Percentiles rank a stretch among this genome's conserved stretches.
Conservation (phyloP, 331 rosid genomes). For the Quercus tomentella region DNA sequence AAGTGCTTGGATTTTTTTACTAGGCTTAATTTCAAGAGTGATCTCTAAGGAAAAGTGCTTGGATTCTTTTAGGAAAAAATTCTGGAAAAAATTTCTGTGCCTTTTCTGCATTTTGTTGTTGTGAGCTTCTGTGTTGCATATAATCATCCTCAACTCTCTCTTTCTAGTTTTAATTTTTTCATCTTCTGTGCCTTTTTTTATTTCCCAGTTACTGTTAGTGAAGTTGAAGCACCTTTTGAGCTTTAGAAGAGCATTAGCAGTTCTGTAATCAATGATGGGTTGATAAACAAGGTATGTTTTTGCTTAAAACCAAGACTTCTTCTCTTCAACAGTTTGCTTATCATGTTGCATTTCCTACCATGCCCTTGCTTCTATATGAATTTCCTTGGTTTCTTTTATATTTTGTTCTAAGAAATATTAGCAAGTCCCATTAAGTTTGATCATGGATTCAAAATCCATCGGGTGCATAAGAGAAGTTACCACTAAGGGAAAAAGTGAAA, state of each 20-base stretch:
- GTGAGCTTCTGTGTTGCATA: no score
- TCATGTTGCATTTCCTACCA: neutral
- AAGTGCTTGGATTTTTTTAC: conserved; percentile 11
- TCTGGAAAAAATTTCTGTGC: no score
- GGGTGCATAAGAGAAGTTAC: no score
- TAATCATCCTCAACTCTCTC: no score
- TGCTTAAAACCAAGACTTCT: no score
- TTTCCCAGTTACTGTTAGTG: conserved; percentile 43
- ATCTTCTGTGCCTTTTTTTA: no score
- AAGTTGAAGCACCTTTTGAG: conserved; percentile 92
- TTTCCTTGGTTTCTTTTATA: neutral
- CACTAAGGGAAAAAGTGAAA: no score
- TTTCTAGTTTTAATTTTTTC: no score
- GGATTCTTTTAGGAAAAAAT: no score
- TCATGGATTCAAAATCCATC: no score
- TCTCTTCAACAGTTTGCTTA: neutral
- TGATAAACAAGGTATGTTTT: conserved; percentile 62
- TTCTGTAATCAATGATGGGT: conserved; percentile 77
- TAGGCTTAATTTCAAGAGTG: neutral
- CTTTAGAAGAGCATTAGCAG: conserved; percentile 81
- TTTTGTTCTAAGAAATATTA: neutral
- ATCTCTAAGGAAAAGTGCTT: no score
- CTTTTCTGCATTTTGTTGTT: no score
- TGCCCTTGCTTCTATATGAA: neutral
- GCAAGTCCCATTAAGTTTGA: neutral